Conservation (phyloP, 768 basidiomycete species). For the Pleurotus salmoneostramineus region DNA sequence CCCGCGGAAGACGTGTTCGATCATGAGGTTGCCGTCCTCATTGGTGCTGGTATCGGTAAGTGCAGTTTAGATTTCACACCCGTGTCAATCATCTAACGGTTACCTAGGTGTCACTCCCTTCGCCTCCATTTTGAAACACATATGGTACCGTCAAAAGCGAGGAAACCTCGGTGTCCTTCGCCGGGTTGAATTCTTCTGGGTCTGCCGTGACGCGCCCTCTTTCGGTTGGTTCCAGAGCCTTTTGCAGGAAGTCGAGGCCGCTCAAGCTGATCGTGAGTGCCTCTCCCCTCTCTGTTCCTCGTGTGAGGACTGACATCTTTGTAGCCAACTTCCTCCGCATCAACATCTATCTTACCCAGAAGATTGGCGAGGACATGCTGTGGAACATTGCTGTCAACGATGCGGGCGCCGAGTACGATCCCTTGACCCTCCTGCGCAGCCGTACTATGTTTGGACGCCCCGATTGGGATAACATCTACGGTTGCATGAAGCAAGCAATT, state of each 20-base stretch:
- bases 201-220: conserved; percentile 91
- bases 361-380: conserved; percentile 81
- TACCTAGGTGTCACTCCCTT: conserved; percentile 83
- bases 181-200: conserved; percentile 94
- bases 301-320: conserved; percentile 11
- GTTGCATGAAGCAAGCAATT: conserved; percentile 70
- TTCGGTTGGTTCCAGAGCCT: conserved; percentile 96
- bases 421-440: conserved; percentile 82
- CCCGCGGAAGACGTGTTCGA: conserved; percentile 90
- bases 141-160: conserved; percentile 88
- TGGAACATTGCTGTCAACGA: conserved; percentile 92
- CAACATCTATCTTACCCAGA: conserved; percentile 87
- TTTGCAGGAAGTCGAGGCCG: conserved; percentile 83
- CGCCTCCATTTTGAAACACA: conserved; percentile 91
- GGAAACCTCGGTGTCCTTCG: conserved; percentile 76
- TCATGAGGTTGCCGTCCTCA: conserved; percentile 82
- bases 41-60: conserved; percentile 91
- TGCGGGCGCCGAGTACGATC: conserved; percentile 81
- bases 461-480: conserved; percentile 82
- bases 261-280: conserved; percentile 80
- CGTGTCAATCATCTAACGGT: conserved; percentile 3
- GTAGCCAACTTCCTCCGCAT: conserved; percentile 90
- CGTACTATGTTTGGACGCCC: conserved; percentile 92
- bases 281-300: not conserved
- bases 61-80: not conserved